Conservation (phyloP, 768 basidiomycete genomes). For the Candolleomyces aberdarensis region DNA sequence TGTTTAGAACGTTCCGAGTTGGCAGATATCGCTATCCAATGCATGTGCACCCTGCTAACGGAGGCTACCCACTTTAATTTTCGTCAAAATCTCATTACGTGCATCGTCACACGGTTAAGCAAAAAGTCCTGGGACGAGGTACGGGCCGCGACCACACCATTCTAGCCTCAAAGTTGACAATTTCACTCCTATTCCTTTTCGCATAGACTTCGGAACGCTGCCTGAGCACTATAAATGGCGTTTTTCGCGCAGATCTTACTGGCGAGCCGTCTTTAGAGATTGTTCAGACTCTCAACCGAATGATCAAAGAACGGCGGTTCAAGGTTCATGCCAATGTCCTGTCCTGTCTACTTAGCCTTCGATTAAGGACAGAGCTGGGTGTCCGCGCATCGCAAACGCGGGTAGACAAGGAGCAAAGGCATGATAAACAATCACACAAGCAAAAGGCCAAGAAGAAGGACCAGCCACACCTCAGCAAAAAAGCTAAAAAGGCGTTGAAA, state of each 20-base stretch:
- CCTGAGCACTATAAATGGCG: constrained; percentile 71
- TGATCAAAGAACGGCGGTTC: constrained; percentile 93
- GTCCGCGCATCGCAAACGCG: constrained; percentile 74
- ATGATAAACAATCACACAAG: constrained; percentile 35
- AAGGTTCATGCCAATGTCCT: constrained; percentile 88
- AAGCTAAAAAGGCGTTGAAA: constrained; percentile 77
- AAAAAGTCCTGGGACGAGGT: constrained; percentile 89
- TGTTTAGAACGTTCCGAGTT: constrained; percentile 60
- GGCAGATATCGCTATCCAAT: constrained; percentile 68
- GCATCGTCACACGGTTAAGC: constrained; percentile 79
- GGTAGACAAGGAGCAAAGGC: constrained; percentile 47
- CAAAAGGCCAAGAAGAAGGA: constrained; percentile 59
- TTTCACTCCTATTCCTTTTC: constrained; percentile 9
- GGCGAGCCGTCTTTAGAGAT: constrained; percentile 82
- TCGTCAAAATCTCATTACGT: constrained; percentile 85
- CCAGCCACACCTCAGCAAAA: constrained; percentile 86
- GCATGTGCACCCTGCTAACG: constrained; percentile 81
- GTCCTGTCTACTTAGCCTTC: constrained; percentile 78
- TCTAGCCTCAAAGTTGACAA: constrained; percentile 10
- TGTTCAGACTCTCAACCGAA: constrained; percentile 88
- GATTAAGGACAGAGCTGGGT: constrained; percentile 82
- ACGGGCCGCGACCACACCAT: constrained; percentile 17
- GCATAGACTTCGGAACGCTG: constrained; percentile 82
- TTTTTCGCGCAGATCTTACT: constrained; percentile 81
- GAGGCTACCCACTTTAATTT: constrained; percentile 97